phyloP scores from a whole-genome alignment of 2,329 filamentous ascomycete genomes.

The Aspergillus quadrilineatus region DNA sequence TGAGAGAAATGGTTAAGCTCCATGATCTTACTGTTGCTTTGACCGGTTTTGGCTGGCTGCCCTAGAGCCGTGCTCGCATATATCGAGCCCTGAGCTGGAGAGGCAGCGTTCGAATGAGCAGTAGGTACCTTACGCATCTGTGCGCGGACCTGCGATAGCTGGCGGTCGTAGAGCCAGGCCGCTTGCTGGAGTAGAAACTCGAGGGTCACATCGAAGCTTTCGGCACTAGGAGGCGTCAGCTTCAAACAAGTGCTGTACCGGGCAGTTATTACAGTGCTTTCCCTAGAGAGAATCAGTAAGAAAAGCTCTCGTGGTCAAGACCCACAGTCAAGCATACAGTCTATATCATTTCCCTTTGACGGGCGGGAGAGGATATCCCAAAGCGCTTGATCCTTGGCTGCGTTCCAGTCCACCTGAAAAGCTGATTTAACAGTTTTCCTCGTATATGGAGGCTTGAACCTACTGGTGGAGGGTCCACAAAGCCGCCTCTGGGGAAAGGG shows the following conservation, averaged over 20 bases:
- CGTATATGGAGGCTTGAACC: constrained; percentile 25
- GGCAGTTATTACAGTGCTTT: constrained; percentile 62
- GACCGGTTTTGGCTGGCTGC: constrained; percentile 27
- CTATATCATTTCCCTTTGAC: constrained; percentile 74
- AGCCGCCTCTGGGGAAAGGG: constrained; percentile 83
- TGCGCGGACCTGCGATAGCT: constrained; percentile 83
- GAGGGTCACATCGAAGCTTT: constrained; percentile 77
- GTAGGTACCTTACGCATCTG: constrained; percentile 71
- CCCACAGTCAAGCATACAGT: constrained; percentile 61
- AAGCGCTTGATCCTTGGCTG: constrained; percentile 77
- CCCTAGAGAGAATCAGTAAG: constrained; percentile 54
- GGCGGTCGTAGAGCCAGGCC: constrained; percentile 87
- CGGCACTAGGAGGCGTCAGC: constrained; percentile 53
- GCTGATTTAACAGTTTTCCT: constrained; percentile 18
- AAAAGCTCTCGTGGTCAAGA: not conserved
- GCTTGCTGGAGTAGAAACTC: constrained; percentile 90
- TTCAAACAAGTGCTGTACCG: not conserved
- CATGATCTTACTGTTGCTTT: constrained; percentile 2
- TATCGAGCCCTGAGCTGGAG: constrained; percentile 44
- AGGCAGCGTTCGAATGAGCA: constrained; percentile 43
- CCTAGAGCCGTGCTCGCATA: constrained; percentile 43
- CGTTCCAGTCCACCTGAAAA: constrained; percentile 78
- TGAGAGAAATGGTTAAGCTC: too few relatives aligned
- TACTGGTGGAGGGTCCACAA: constrained; percentile 86
- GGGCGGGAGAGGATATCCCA: constrained; percentile 88